phyloP scores from a whole-genome alignment of 2,329 filamentous ascomycete genomes.

The Apiospora aurea region DNA sequence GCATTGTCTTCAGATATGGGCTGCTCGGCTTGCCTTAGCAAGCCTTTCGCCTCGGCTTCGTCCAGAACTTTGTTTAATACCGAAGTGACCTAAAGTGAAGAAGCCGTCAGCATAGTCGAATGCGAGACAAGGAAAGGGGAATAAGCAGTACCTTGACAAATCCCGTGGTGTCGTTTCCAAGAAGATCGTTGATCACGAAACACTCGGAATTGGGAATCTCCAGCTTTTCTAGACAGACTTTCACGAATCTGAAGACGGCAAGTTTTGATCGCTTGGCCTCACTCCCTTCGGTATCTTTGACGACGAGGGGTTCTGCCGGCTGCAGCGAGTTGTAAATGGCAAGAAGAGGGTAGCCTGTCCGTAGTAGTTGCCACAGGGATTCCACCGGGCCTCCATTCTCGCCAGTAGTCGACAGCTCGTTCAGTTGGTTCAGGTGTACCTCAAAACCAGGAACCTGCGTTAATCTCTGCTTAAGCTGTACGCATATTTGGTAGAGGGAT shows the following conservation, averaged over 20 bases:
- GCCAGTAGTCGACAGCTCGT: slow-evolving; percentile 68
- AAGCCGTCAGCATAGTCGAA: slow-evolving; percentile 13
- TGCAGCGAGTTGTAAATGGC: slow-evolving; percentile 87
- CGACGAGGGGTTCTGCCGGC: slow-evolving; percentile 71
- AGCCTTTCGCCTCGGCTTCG: slow-evolving; percentile 78
- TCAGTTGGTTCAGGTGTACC: slow-evolving; percentile 72
- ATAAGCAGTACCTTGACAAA: slow-evolving; percentile 79
- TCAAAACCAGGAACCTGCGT: slow-evolving; percentile 86
- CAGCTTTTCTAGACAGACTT: slow-evolving; percentile 85
- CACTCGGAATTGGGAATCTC: slow-evolving; percentile 81
- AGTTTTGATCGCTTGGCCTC: slow-evolving; percentile 84
- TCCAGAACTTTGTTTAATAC: slow-evolving; percentile 94
- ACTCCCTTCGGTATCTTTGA: slow-evolving; percentile 65
- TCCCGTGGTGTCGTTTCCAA: slow-evolving; percentile 93
- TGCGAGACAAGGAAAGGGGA: neutral
- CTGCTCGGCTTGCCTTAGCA: slow-evolving; percentile 66
- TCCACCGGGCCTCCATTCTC: slow-evolving; percentile 81
- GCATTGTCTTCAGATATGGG: slow-evolving; percentile 63
- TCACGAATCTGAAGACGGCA: slow-evolving; percentile 90
- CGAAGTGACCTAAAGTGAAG: slow-evolving; percentile 71
- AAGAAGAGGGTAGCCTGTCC: slow-evolving; percentile 83
- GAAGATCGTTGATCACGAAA: slow-evolving; percentile 91
- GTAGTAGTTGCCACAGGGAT: slow-evolving; percentile 86
- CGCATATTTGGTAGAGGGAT: slow-evolving; percentile 94
- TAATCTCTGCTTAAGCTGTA: slow-evolving; percentile 82